Percentiles rank a stretch among this genome's conserved stretches.
These are phyloP conservation scores for Myochromella boudieri DNA, from an alignment of 768 basidiomycete species.

Conservation along the genomic window DNA sequence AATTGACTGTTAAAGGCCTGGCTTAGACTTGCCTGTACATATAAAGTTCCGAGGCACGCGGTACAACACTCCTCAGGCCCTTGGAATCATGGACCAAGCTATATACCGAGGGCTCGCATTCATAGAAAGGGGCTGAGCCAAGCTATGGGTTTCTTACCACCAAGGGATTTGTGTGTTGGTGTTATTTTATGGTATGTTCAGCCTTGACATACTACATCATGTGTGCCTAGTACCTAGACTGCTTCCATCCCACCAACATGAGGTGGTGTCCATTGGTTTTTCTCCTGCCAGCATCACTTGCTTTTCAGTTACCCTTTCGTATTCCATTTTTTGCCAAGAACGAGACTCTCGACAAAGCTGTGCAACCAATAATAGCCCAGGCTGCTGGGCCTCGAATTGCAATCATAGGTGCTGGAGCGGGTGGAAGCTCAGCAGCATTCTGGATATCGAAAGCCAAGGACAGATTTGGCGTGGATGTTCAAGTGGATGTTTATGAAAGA, in stretches of 20 bases:
- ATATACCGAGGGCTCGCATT: too few species aligned
- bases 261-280: constrained; percentile 23
- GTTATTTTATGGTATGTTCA: too few species aligned
- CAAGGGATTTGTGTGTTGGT: too few species aligned
- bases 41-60: too few species aligned
- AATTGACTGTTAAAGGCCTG: too few species aligned
- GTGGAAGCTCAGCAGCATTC: constrained; percentile 79
- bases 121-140: too few species aligned
- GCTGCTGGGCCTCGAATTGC: constrained; percentile 59
- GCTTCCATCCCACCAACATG: too few species aligned
- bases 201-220: not conserved
- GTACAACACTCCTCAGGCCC: too few species aligned
- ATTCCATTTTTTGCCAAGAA: constrained; percentile 53
- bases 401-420: constrained; percentile 90
- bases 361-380: constrained; percentile 14
- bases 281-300: constrained; percentile 31
- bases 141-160: too few species aligned
- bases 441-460: constrained; percentile 82
- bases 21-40: too few species aligned
- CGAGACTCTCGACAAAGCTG: constrained; percentile 17
- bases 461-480: constrained; percentile 64
- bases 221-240: too few species aligned
- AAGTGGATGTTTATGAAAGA: constrained; percentile 85
- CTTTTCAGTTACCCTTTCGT: constrained; percentile 54
- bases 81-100: too few species aligned